Evolutionary conservation across 2,329 filamentous ascomycete genomes (phyloP), one percentile per base, ranked within the genome.

Genomic region (Xylaria sp.): DNA sequence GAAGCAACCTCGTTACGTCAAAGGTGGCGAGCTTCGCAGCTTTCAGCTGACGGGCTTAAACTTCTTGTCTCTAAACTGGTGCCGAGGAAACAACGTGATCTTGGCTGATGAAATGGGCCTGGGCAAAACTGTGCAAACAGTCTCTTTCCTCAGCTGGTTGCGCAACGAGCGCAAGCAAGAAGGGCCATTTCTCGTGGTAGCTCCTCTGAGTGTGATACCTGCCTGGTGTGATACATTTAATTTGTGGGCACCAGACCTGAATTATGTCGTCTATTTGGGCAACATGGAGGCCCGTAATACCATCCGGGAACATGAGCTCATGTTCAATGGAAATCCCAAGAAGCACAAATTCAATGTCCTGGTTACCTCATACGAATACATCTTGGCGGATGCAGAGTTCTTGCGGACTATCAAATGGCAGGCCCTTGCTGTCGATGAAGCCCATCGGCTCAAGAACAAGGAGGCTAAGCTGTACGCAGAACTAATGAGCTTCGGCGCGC

Each of bases 181-280:
- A 74, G 94, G 94, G 0, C 94, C 94, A 0, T 97, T 97, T 71
- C 85, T 99, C 49, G 93, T 97, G 61, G 91, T 97, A n/a, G 94
- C 96, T 6, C 94, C 94, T 34, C 82, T 99, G 23, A 97, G 93
- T 62, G 96, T 96, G 52, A 96, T 99, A 77, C 93, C 94, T 5
- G 92, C 94, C 2, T 99, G 94, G 94, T 94, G 91, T 51, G 94
- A 99, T 70, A 99, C 94, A 0, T 97, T 99, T 75, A 94, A 97
- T 74, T 81, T 89, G 65, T 99, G 94, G 94, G 87, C 94, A 2
- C 94, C 94, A 0, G 93, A 97, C 71, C 76, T 97, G 63, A 97
- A 99, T 74, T 97, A 97, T 74, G 90, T 99, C 59, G 91, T 97
- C 56, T 99, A 99, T 74, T 91, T 93, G 55, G 94, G 95, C 54